Evolutionary conservation across 108 stramenopile genomes (phyloP).

Genomic region (Aurantiochytrium sp.): DNA sequence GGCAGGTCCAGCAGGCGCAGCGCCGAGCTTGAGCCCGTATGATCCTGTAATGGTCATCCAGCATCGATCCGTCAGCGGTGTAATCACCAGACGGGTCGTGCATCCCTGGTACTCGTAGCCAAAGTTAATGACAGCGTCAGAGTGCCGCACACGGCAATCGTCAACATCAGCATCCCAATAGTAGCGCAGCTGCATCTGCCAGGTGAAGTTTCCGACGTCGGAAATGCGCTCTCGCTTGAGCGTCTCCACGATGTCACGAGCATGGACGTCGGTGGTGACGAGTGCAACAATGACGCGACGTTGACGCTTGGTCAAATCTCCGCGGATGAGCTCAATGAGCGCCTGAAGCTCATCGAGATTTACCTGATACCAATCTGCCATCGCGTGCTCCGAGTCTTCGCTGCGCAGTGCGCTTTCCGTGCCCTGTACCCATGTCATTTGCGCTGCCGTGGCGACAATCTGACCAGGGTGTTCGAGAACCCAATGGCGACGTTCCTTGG

Average conservation of each 20-base stretch:
- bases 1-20: slow-evolving; percentile 59
- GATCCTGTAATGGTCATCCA: slow-evolving; percentile 59
- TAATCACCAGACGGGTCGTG: slow-evolving; percentile 50
- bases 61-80: slow-evolving; percentile 54
- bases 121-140: slow-evolving; percentile 48
- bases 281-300: slow-evolving; percentile 55
- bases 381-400: slow-evolving; percentile 31
- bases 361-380: slow-evolving; percentile 39
- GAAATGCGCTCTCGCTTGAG: slow-evolving; percentile 39
- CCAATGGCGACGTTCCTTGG: slow-evolving; percentile 39
- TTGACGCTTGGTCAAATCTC: slow-evolving; percentile 47
- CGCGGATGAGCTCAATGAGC: slow-evolving; percentile 51
- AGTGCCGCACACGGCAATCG: slow-evolving; percentile 46
- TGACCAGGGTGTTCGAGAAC: slow-evolving; percentile 48
- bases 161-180: slow-evolving; percentile 46
- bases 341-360: slow-evolving; percentile 44
- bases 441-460: slow-evolving; percentile 56
- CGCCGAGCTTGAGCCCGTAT: slow-evolving; percentile 57
- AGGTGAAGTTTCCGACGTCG: slow-evolving; percentile 44
- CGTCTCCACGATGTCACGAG: slow-evolving; percentile 60
- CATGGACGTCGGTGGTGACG: slow-evolving; percentile 65
- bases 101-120: slow-evolving; percentile 67
- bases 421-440: slow-evolving; percentile 55
- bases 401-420: slow-evolving; percentile 41
- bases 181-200: slow-evolving; percentile 66